Evolutionary conservation across 495 filamentous ascomycete species (phyloP), one percentile per base, ranked within the genome.

Genomic region (Pyronema domesticum): DNA sequence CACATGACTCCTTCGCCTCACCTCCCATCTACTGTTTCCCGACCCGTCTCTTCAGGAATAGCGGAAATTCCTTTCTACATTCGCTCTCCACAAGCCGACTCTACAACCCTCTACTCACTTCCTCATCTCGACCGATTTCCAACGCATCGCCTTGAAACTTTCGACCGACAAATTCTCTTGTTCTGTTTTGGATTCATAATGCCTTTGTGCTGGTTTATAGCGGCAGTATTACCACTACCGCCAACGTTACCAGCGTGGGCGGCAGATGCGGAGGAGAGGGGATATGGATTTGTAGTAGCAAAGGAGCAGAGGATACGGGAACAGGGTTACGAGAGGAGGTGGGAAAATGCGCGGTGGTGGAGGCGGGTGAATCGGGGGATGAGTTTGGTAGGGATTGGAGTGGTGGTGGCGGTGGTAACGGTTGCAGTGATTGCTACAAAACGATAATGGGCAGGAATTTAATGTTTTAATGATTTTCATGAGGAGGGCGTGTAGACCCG

Each of bases 311-410:
- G 54, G 59, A 55, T 50, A 63, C 52, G 57, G 35, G 50, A 30
- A 45, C 44, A 14, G 49, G 60, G 78, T 18, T 80, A 86, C 58
- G 77, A 80, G 47, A 72, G 72, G 39, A 74, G 76, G 48, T 86
- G 85, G 64, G 75, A 85, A 60, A 95, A 86, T 64, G 86, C 86
- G 10, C 74, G 77, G 37, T 95, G 89, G 88, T 96, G 91, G 91
- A 76, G 91, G 55, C 83, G 78, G 55, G 72, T 95, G 45, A 98
- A 98, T 68, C 80, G 87, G 42, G 76, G 80, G 62, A 89, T 98
- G 86, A 79, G 80, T 50, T 68, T 84, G 40, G 61, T 93, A 46
- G 91, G 91, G 13, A 64, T 91, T 11, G 69, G 83, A 54, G 77
- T 98, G 35, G 76, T 95, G 54, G 78, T 77, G 52, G 79, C 81